A percentile compares a stretch with the other conserved stretches of the same genome.
phyloP scores from a whole-genome alignment of 345 rosid genomes.

The Eucalyptus grandis region DNA sequence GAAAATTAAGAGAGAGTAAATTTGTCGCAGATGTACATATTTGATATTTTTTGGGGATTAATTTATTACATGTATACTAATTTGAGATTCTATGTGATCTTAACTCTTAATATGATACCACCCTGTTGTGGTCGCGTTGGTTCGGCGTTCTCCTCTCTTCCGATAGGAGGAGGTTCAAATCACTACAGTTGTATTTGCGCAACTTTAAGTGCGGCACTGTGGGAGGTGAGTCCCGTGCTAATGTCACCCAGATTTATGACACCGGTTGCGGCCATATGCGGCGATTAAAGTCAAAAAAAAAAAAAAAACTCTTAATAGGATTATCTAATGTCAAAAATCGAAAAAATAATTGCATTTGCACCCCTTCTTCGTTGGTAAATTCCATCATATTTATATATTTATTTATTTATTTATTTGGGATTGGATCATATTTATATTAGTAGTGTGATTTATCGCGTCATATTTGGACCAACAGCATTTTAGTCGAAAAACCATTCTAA shows the following conservation, averaged over 20 bases:
- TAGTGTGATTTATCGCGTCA: neutral
- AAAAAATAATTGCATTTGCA: neutral
- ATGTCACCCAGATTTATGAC: too few species aligned
- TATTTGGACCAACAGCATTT: neutral
- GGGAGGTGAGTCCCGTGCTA: too few species aligned
- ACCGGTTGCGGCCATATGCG: accelerated
- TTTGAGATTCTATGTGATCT: neutral
- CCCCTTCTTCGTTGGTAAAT: neutral
- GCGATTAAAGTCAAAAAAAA: accelerated
- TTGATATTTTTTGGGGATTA: too few species aligned
- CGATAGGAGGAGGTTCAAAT: accelerated
- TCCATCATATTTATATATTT: neutral
- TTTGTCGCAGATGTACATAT: accelerated
- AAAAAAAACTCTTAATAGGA: too few species aligned
- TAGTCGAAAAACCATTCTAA: neutral
- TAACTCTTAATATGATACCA: too few species aligned
- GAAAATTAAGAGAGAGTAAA: accelerated
- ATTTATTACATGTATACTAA: neutral
- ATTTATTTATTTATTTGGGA: too few species aligned
- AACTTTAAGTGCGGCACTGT: accelerated
- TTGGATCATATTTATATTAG: neutral
- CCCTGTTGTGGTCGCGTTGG: accelerated
- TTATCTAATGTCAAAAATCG: too few species aligned
- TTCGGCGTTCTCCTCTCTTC: accelerated
- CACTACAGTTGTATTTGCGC: accelerated